Evolutionary conservation across 805 yeast genomes (phyloP).

Genomic region (Metschnikowia colocasiae): DNA sequence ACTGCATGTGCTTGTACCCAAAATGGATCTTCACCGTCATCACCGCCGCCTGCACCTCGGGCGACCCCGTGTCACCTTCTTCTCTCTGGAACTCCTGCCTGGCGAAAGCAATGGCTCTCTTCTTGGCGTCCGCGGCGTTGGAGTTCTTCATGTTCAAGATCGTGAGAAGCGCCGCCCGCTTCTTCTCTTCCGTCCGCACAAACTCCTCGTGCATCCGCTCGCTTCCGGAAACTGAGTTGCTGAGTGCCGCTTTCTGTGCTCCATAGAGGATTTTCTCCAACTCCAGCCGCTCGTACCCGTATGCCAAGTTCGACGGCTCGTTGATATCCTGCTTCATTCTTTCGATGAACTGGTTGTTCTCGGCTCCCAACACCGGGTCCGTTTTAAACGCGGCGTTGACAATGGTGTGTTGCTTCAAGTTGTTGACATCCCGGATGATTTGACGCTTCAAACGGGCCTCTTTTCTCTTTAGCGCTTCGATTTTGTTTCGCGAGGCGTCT

Average conservation of each 20-base stretch:
- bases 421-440: conserved; percentile 35
- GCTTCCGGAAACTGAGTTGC: conserved; percentile 30
- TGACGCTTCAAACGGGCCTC: conserved; percentile 40
- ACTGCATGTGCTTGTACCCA: conserved; percentile 65
- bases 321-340: conserved; percentile 63
- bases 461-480: conserved; percentile 34
- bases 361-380: conserved; percentile 83
- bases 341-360: conserved; percentile 60
- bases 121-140: conserved; percentile 51
- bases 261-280: conserved; percentile 76
- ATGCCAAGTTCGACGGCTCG: conserved; percentile 62
- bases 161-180: conserved; percentile 65
- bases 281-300: conserved; percentile 56
- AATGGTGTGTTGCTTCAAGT: conserved; percentile 37
- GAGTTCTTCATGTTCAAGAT: conserved; percentile 74
- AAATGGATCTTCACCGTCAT: conserved; percentile 77
- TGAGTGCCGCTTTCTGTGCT: conserved; percentile 60
- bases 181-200: conserved; percentile 43
- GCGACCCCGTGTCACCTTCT: conserved; percentile 90
- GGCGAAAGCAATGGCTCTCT: conserved; percentile 61
- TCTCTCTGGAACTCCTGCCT: conserved; percentile 73
- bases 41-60: conserved; percentile 94
- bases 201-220: conserved; percentile 28
- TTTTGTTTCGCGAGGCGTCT: conserved; percentile 30
- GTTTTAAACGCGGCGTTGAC: conserved; percentile 36